phyloP scores from a whole-genome alignment of 768 basidiomycete genomes.

The Roridomyces roridus region DNA sequence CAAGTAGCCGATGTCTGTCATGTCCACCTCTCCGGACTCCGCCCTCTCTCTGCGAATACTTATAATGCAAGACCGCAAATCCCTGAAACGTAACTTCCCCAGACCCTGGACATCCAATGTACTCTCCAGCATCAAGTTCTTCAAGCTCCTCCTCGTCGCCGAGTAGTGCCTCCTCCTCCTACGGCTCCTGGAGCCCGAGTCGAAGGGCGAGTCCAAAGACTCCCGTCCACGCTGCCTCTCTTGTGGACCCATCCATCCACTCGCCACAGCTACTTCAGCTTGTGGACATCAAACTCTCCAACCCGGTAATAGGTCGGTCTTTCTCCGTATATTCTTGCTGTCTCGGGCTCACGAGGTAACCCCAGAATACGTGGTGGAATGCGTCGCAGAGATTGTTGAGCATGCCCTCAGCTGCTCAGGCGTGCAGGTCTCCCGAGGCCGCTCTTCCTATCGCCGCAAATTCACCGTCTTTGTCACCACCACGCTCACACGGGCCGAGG shows the following conservation, averaged over 20 bases:
- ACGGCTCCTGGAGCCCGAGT: not conserved
- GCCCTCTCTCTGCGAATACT: too few relatives aligned
- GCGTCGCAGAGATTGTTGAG: constrained; percentile 13
- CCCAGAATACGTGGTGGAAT: constrained; percentile 19
- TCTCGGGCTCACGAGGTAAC: not conserved
- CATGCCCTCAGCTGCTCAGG: not conserved
- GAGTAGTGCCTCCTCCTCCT: not conserved
- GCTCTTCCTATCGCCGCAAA: not conserved
- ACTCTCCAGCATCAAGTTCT: too few relatives aligned
- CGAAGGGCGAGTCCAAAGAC: not conserved
- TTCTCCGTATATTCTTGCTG: too few relatives aligned
- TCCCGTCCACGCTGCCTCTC: constrained; percentile 3
- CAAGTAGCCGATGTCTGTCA: too few relatives aligned
- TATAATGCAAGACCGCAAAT: too few relatives aligned
- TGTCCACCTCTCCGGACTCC: too few relatives aligned
- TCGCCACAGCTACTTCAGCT: constrained; percentile 7
- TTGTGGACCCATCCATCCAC: constrained; percentile 13
- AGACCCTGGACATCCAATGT: too few relatives aligned
- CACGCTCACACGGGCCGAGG: constrained; percentile 17
- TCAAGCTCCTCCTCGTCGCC: not conserved
- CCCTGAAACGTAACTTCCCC: too few relatives aligned
- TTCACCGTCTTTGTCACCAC: constrained; percentile 9
- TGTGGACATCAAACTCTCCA: constrained; percentile 6
- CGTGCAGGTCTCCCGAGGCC: not conserved
- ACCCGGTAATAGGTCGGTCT: constrained; percentile 8